phyloP scores from a whole-genome alignment of 1,284 basidiomycete genomes.

The Xerocomus nothofagi region DNA sequence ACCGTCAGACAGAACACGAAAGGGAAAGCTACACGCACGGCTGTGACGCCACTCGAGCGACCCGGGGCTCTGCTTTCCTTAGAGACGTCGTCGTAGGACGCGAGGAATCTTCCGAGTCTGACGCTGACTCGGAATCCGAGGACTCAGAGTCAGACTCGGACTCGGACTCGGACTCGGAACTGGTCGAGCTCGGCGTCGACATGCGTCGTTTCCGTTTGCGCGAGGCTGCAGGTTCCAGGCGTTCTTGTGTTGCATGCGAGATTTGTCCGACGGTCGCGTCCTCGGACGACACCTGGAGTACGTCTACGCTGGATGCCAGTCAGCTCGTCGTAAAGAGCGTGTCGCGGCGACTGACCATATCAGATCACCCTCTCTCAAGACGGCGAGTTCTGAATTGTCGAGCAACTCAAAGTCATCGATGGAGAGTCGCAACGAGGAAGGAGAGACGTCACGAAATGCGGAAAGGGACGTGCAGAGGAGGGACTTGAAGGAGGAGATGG shows the following conservation, averaged over 20 bases:
- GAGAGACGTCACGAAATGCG: constrained; percentile 7
- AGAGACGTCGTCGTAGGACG: neutral
- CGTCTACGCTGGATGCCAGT: constrained; percentile 15
- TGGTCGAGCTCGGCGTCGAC: constrained; percentile 15
- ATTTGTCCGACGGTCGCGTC: neutral
- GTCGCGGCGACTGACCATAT: constrained; percentile 35
- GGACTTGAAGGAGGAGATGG: constrained; percentile 21
- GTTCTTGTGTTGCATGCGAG: neutral
- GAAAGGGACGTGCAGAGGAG: constrained; percentile 19
- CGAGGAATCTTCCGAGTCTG: constrained; percentile 12
- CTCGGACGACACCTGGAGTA: neutral
- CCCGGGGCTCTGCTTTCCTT: neutral
- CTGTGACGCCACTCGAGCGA: neutral
- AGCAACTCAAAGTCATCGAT: constrained; percentile 49
- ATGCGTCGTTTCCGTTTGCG: constrained; percentile 31
- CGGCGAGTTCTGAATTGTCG: constrained; percentile 37
- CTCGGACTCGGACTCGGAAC: constrained; percentile 12
- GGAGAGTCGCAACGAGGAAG: constrained; percentile 27
- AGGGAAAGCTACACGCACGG: constrained; percentile 9
- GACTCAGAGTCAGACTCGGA: constrained; percentile 2
- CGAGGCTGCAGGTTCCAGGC: neutral
- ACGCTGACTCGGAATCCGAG: constrained; percentile 21
- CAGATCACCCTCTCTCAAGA: constrained; percentile 47
- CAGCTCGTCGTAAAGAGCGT: neutral
- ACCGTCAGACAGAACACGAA: neutral